Conservation (phyloP, 306 rosid species). For the Cicer chorassanicum region DNA sequence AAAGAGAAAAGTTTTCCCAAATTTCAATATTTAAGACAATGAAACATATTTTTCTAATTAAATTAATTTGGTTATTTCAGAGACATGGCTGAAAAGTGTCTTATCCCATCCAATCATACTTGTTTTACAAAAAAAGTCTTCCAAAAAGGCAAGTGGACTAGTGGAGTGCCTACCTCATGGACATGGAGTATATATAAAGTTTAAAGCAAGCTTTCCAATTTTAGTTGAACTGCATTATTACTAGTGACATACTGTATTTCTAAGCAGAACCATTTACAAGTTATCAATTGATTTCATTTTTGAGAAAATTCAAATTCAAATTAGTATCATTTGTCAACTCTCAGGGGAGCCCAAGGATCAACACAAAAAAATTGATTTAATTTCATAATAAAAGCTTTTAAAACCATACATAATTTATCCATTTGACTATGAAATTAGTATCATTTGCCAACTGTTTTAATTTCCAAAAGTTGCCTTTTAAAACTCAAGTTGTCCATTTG, state of each 20-base stretch:
- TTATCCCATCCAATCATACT: not conserved
- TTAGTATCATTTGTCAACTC: too few species aligned
- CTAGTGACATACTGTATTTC: not conserved
- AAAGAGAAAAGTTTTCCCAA: not conserved
- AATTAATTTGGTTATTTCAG: not conserved
- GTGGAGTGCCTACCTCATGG: not conserved
- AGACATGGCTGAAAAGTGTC: not conserved
- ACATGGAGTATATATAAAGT: not conserved
- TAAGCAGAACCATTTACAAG: not conserved
- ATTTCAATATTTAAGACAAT: not conserved
- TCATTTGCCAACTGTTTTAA: not conserved
- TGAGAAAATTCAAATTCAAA: not conserved
- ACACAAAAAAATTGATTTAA: too few species aligned
- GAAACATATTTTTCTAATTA: too few species aligned
- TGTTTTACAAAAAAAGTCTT: slow-evolving; percentile 15
- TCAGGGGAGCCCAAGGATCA: too few species aligned
- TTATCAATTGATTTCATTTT: not conserved
- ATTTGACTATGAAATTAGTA: not conserved
- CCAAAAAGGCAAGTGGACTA: not conserved
- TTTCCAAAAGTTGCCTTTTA: not conserved
- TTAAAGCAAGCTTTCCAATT: not conserved
- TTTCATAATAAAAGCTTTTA: too few species aligned
- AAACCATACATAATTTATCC: too few species aligned
- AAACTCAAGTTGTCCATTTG: slow-evolving; percentile 1
- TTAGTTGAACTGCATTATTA: not conserved